These are phyloP conservation scores for Globisporangium recalcitrans DNA, from an alignment of 352 stramenopile species.

Conservation along the genomic window DNA sequence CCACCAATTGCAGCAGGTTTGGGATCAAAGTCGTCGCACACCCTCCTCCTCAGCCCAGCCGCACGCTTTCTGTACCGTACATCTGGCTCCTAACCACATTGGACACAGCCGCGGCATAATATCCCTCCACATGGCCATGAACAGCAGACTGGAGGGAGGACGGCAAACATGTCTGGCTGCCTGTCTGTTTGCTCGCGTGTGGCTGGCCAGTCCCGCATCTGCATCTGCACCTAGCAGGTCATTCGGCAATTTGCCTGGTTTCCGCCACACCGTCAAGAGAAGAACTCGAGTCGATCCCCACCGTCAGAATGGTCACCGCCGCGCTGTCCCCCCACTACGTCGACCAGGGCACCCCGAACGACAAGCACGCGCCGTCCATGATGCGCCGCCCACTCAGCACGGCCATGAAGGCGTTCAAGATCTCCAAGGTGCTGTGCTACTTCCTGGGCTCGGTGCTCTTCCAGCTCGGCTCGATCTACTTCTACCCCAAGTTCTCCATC, in stretches of 20 bases:
- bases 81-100: constrained; percentile 6
- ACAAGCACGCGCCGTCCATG: constrained; percentile 14
- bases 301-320: constrained; percentile 10
- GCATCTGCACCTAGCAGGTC: neutral
- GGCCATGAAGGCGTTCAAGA: constrained; percentile 45
- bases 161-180: neutral
- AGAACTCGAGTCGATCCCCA: neutral
- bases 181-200: neutral
- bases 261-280: neutral
- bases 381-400: constrained; percentile 18
- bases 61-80: constrained; percentile 9
- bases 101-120: constrained; percentile 5
- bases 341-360: constrained; percentile 23
- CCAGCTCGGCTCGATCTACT: constrained; percentile 73
- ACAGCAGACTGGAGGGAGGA: too few species aligned
- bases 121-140: neutral
- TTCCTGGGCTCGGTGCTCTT: constrained; percentile 68
- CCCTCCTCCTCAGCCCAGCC: neutral
- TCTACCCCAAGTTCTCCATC: constrained; percentile 69
- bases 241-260: constrained; percentile 15
- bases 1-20: constrained; percentile 7
- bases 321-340: constrained; percentile 24
- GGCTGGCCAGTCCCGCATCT: neutral
- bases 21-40: neutral
- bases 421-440: constrained; percentile 46